phyloP scores from a whole-genome alignment of 2,329 filamentous ascomycete genomes.

The Pseudogymnoascus sp. region DNA sequence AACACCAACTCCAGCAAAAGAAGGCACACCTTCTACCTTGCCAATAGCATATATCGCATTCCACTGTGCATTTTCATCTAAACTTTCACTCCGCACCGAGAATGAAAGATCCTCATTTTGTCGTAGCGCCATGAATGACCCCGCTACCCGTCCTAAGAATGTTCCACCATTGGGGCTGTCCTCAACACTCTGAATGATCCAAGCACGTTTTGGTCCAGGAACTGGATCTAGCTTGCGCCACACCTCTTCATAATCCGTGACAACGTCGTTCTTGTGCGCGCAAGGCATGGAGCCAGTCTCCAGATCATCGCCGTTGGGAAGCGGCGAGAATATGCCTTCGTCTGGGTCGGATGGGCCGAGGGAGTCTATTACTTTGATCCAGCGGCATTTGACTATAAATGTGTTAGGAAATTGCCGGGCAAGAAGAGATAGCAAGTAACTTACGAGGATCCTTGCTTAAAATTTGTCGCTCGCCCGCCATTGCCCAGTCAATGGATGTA shows the following conservation, averaged over 20 bases:
- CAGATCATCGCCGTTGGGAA: conserved; percentile 34
- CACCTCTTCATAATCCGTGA: conserved; percentile 22
- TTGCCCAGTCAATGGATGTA: conserved; percentile 34
- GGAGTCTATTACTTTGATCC: conserved; percentile 34
- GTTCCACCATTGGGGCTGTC: not conserved
- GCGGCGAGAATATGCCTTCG: conserved; percentile 30
- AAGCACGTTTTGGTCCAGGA: conserved; percentile 12
- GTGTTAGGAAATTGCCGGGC: not conserved
- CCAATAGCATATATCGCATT: conserved; percentile 15
- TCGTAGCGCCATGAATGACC: conserved; percentile 15
- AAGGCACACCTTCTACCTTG: conserved; percentile 12
- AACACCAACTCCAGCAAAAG: not conserved
- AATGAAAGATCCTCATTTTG: conserved; percentile 12
- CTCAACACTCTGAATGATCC: conserved; percentile 17
- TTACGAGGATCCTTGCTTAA: conserved; percentile 30
- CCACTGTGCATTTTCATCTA: conserved; percentile 13
- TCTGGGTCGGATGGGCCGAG: conserved; percentile 28
- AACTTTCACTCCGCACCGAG: conserved; percentile 16
- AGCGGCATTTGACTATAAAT: conserved; percentile 28
- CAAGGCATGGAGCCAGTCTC: conserved; percentile 34
- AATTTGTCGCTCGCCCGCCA: conserved; percentile 34
- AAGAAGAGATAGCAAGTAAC: conserved; percentile 14
- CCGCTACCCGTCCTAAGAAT: conserved; percentile 17
- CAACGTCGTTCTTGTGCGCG: conserved; percentile 27
- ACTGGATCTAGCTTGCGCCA: conserved; percentile 14